phyloP scores from a whole-genome alignment of 1,284 basidiomycete genomes.

The Vanrija sp. region DNA sequence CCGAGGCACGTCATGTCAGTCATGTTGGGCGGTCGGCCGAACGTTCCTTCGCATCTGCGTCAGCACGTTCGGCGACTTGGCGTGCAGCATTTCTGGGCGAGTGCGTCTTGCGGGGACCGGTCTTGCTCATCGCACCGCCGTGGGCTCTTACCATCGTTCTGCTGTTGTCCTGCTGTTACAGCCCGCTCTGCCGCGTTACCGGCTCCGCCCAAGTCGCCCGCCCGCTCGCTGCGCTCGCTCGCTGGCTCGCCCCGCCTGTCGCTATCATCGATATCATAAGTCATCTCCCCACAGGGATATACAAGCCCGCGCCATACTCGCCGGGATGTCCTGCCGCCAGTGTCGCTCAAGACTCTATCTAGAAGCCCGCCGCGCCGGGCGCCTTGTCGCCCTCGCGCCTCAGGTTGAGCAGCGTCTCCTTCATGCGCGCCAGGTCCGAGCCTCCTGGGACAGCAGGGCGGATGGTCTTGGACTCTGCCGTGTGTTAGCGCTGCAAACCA shows the following conservation, averaged over 20 bases:
- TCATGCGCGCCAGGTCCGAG: slow-evolving; percentile 83
- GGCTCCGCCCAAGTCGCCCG: too few relatives aligned
- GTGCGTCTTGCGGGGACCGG: too few relatives aligned
- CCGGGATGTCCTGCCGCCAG: neutral
- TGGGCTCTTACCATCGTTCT: too few relatives aligned
- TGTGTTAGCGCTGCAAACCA: neutral
- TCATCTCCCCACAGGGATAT: neutral
- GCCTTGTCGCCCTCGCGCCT: slow-evolving; percentile 84
- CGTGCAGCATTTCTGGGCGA: too few relatives aligned
- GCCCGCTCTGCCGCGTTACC: too few relatives aligned
- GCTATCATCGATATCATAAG: neutral
- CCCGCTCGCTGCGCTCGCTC: too few relatives aligned
- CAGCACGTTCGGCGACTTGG: too few relatives aligned
- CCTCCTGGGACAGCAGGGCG: slow-evolving; percentile 81
- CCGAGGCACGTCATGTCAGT: too few relatives aligned
- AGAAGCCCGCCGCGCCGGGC: slow-evolving; percentile 88
- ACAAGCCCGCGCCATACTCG: neutral
- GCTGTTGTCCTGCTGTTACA: too few relatives aligned
- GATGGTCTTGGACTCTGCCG: slow-evolving; percentile 80
- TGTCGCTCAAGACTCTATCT: slow-evolving; percentile 7
- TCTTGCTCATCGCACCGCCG: too few relatives aligned
- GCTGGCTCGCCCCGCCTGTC: neutral
- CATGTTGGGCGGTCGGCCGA: too few relatives aligned
- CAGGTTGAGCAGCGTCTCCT: slow-evolving; percentile 80
- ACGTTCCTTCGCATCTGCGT: too few relatives aligned